A percentile compares a stretch with the other conserved stretches of the same genome.
phyloP scores from a whole-genome alignment of 257 asterid genomes.

The Gynochthodes officinalis region DNA sequence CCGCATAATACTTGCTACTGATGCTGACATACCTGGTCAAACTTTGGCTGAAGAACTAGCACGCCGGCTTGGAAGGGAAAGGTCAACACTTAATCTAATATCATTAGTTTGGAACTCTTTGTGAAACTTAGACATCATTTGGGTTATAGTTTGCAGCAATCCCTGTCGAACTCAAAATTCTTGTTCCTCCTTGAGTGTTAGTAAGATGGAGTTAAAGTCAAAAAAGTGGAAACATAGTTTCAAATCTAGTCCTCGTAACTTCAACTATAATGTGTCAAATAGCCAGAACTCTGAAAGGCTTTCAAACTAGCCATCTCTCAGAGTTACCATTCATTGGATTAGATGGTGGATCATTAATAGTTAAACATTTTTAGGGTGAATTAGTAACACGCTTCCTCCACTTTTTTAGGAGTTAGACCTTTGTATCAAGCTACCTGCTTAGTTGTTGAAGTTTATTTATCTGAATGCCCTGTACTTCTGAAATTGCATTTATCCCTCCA shows the following conservation, averaged over 20 bases:
- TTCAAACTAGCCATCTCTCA: neutral
- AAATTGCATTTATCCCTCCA: neutral
- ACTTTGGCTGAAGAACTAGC: conserved; percentile 78
- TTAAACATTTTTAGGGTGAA: neutral
- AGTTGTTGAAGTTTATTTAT: neutral
- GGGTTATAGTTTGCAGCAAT: neutral
- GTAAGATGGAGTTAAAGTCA: neutral
- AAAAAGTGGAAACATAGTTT: neutral
- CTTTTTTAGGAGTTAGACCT: neutral
- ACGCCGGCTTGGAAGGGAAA: conserved; percentile 74
- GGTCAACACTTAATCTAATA: conserved; percentile 27
- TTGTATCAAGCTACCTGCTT: neutral
- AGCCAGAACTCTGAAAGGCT: neutral
- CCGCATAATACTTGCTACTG: conserved; percentile 71
- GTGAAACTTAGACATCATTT: neutral
- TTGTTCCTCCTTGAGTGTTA: neutral
- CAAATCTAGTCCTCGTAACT: neutral
- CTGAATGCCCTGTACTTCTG: neutral
- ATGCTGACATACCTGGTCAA: conserved; percentile 66
- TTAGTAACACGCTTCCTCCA: neutral
- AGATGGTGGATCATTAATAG: neutral
- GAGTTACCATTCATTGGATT: neutral
- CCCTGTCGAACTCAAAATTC: neutral
- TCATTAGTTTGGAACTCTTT: neutral
- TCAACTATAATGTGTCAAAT: neutral